Evolutionary conservation across 352 stramenopile species (phyloP).

Genomic region (Pythium grandisporangium): DNA sequence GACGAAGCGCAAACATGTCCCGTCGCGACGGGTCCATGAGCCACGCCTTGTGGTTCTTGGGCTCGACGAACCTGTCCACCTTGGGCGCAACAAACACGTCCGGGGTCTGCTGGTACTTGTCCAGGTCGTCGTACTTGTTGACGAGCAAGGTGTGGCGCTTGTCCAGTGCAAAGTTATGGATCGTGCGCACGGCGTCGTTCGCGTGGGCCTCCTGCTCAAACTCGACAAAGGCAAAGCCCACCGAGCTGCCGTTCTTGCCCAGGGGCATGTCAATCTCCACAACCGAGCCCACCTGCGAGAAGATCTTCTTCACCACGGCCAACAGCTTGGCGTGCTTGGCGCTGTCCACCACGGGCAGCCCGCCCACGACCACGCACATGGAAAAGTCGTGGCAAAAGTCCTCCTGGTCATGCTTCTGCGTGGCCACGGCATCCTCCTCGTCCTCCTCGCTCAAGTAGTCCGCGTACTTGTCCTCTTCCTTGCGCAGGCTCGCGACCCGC

Average conservation of each 20-base stretch:
- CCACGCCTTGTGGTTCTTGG: conserved; percentile 91
- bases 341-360: conserved; percentile 62
- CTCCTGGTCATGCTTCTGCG: conserved; percentile 58
- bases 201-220: conserved; percentile 70
- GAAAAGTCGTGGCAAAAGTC: conserved; percentile 78
- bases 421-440: conserved; percentile 45
- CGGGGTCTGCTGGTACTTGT: conserved; percentile 65
- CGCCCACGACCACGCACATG: conserved; percentile 72
- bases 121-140: conserved; percentile 87
- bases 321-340: conserved; percentile 79
- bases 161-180: conserved; percentile 90
- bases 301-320: conserved; percentile 82
- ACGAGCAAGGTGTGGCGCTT: conserved; percentile 96
- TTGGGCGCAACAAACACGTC: conserved; percentile 76
- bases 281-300: conserved; percentile 68
- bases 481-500: conserved; percentile 58
- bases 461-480: conserved; percentile 64
- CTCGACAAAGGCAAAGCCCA: conserved; percentile 76
- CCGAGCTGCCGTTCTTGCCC: conserved; percentile 39
- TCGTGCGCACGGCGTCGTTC: conserved; percentile 71
- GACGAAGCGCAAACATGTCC: conserved; percentile 94
- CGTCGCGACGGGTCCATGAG: conserved; percentile 86
- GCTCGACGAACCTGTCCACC: conserved; percentile 83
- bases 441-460: conserved; percentile 83
- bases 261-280: conserved; percentile 81